These are phyloP conservation scores for Arthrobotrys iridis DNA, from an alignment of 2,329 filamentous ascomycete species.

Conservation along the genomic window DNA sequence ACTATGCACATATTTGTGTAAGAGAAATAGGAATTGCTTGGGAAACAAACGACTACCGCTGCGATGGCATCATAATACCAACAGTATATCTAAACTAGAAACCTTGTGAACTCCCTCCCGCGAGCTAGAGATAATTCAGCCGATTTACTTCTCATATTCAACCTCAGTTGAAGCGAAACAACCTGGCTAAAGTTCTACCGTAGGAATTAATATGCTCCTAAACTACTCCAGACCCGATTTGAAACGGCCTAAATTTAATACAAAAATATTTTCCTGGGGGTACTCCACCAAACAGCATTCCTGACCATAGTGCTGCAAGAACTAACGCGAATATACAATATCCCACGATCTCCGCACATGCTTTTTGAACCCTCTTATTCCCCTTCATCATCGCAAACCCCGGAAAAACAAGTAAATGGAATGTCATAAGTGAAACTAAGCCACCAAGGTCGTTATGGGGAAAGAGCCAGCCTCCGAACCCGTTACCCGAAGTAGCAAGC, in stretches of 20 bases:
- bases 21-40: too few relatives aligned
- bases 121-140: too few relatives aligned
- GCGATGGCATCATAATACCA: too few relatives aligned
- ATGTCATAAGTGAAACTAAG: conserved; percentile 18
- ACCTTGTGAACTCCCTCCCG: too few relatives aligned
- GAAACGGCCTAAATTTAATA: neutral
- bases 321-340: conserved; percentile 16
- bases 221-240: neutral
- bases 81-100: too few relatives aligned
- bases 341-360: conserved; percentile 6
- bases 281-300: conserved; percentile 7
- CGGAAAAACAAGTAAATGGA: conserved; percentile 37
- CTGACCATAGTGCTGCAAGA: conserved; percentile 24
- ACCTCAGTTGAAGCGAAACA: too few relatives aligned
- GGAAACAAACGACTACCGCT: too few relatives aligned
- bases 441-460: neutral
- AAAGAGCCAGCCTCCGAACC: neutral
- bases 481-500: neutral
- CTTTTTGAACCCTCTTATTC: conserved; percentile 10
- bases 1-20: too few relatives aligned
- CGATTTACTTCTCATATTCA: too few relatives aligned
- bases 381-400: conserved; percentile 7
- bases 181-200: neutral
- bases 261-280: neutral
- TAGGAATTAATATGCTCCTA: neutral